Evolutionary conservation across 2,329 filamentous ascomycete species (phyloP), one percentile per base, ranked within the genome.

Genomic region (Fusarium sp.): DNA sequence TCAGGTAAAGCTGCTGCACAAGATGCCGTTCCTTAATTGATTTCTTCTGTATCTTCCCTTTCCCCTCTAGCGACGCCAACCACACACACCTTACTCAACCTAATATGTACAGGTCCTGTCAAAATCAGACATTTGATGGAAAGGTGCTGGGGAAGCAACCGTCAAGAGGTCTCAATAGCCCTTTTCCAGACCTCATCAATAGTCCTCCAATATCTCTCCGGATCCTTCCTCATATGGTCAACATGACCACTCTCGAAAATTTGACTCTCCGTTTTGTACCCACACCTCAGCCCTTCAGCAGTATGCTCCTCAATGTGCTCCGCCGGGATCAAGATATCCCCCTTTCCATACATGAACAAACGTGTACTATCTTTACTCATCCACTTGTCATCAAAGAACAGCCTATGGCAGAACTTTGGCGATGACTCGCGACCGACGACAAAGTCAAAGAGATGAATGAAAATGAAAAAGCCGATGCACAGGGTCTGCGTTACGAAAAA

Each of bases 211-310:
- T 64, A 64, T 1, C 0, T 41, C 14, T 46, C 50, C 0, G 61
- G 59, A 13, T 41, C 18, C 8, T 23, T 34, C 6, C 40, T 64
- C 61, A 64, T 64, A 3, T 63, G 59, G 0, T 28, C 61, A 5
- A 64, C 59, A 34, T 64, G 61, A 2, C 61, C 61, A 25, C 59
- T 64, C 2, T 58, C 18, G 3, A 64, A 64, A 1, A 46, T 2
- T 12, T 49, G 42, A 4, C 59, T 60, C 3, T 64, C 50, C 3
- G 25, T 43, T 8, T 18, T 14, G 0, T 49, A 64, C 4, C 61
- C 59, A 2, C 14, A 12, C 0, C 21, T 32, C 0, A 32, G 13
- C 0, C 30, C 55, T 0, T 12, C 8, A 0, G 61, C 61, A 5
- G 64, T 58, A 2, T 58, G 32, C 9, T 34, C 30, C 16, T 64